Percentiles rank a stretch among this genome's conserved stretches.
phyloP scores from a whole-genome alignment of 1,284 basidiomycete species.

The Apiotrichum sp. region DNA sequence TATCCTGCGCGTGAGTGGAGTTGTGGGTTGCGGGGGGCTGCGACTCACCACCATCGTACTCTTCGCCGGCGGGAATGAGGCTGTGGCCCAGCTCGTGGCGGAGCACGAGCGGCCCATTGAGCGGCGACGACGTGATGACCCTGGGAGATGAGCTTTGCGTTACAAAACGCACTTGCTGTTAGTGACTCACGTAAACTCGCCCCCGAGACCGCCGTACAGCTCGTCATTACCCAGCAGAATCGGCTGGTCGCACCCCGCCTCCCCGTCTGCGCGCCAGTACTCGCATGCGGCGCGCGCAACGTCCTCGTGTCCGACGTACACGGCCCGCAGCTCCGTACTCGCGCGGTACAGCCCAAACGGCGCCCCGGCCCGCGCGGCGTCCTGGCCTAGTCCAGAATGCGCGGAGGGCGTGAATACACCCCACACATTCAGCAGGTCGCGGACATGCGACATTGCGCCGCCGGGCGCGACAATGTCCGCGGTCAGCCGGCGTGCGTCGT shows the following conservation, averaged over 20 bases:
- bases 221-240: constrained; percentile 74
- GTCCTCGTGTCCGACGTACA: constrained; percentile 65
- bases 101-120: constrained; percentile 70
- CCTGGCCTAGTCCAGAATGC: constrained; percentile 70
- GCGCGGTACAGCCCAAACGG: constrained; percentile 71
- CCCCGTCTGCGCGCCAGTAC: constrained; percentile 29
- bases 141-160: constrained; percentile 43
- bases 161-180: no score
- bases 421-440: constrained; percentile 73
- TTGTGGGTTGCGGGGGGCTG: no score
- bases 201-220: constrained; percentile 73
- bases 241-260: constrained; percentile 65
- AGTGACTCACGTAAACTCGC: constrained; percentile 65
- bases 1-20: constrained; percentile 43
- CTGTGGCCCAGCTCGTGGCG: constrained; percentile 68
- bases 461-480: constrained; percentile 60
- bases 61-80: constrained; percentile 62
- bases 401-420: constrained; percentile 61
- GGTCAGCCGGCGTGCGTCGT: constrained; percentile 62
- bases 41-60: constrained; percentile 65
- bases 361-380: constrained; percentile 62
- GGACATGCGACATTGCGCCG: constrained; percentile 69
- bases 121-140: constrained; percentile 68
- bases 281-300: constrained; percentile 64
- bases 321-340: constrained; percentile 68